A percentile compares a stretch with the other conserved stretches of the same genome.
phyloP scores from a whole-genome alignment of 805 yeast genomes.

The Candida hungchunana region DNA sequence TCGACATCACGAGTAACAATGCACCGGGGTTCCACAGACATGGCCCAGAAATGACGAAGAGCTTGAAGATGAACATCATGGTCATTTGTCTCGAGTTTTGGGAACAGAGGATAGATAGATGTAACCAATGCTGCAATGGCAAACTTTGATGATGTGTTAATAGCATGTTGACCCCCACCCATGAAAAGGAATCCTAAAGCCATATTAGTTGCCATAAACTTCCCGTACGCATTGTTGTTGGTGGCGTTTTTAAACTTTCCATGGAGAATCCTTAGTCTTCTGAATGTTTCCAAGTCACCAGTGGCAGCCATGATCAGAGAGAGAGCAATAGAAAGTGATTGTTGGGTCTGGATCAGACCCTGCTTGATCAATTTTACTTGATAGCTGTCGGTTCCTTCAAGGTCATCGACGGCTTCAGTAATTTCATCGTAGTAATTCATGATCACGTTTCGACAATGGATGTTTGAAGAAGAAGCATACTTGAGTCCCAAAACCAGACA shows the following conservation, averaged over 20 bases:
- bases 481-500: constrained; percentile 71
- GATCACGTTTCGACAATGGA: constrained; percentile 49
- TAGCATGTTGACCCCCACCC: constrained; percentile 90
- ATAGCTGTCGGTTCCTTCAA: constrained; percentile 32
- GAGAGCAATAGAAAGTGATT: constrained; percentile 56
- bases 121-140: constrained; percentile 67
- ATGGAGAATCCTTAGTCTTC: constrained; percentile 68
- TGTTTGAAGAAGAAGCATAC: constrained; percentile 66
- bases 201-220: constrained; percentile 71
- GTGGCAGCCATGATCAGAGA: constrained; percentile 85
- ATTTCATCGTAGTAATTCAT: constrained; percentile 35
- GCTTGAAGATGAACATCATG: constrained; percentile 75
- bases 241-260: constrained; percentile 31
- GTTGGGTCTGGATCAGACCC: constrained; percentile 52
- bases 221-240: constrained; percentile 49
- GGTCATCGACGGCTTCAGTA: constrained; percentile 9
- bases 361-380: constrained; percentile 55
- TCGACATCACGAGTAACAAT: constrained; percentile 70
- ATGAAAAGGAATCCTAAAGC: constrained; percentile 84
- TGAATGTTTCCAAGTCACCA: constrained; percentile 77
- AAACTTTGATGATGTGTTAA: constrained; percentile 52
- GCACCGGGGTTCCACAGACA: constrained; percentile 78
- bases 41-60: constrained; percentile 84
- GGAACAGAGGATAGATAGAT: constrained; percentile 74
- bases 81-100: constrained; percentile 37